These are phyloP conservation scores for Eudorina sp. DNA, from an alignment of 139 green algal genomes.

Conservation along the genomic window DNA sequence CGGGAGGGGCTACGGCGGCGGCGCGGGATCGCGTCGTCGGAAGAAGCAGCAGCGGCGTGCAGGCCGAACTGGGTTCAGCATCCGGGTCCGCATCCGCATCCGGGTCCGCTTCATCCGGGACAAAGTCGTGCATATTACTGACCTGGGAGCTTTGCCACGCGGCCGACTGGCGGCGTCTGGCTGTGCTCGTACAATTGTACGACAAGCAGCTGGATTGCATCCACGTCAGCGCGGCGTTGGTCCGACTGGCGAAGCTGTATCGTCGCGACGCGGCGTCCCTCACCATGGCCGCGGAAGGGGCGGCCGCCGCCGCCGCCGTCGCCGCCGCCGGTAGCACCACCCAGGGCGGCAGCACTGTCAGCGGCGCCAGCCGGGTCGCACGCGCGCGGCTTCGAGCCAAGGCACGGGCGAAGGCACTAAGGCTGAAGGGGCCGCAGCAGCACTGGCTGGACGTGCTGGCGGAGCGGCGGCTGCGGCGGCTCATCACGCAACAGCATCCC, in stretches of 20 bases:
- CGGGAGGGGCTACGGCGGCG: neutral
- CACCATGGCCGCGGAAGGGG: neutral
- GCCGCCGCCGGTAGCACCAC: neutral
- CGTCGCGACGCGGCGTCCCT: neutral
- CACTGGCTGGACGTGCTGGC: neutral
- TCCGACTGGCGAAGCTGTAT: constrained; percentile 52
- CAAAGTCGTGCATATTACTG: neutral
- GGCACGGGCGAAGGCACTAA: neutral
- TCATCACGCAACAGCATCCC: neutral
- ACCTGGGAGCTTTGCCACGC: constrained; percentile 2
- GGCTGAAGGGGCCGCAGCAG: neutral
- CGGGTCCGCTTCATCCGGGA: neutral
- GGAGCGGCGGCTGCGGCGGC: neutral
- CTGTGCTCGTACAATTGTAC: constrained; percentile 36
- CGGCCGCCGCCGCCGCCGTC: neutral
- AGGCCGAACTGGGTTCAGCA: neutral
- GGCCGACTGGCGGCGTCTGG: constrained; percentile 3
- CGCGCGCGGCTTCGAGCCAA: neutral
- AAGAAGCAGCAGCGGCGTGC: neutral
- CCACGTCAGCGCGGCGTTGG: constrained; percentile 50
- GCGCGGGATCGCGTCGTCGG: neutral
- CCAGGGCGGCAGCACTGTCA: neutral
- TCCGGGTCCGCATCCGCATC: neutral
- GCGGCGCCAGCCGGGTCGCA: neutral
- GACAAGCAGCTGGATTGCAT: constrained; percentile 34